phyloP scores from a whole-genome alignment of 441 rosid species.

The Viola pubescens region DNA sequence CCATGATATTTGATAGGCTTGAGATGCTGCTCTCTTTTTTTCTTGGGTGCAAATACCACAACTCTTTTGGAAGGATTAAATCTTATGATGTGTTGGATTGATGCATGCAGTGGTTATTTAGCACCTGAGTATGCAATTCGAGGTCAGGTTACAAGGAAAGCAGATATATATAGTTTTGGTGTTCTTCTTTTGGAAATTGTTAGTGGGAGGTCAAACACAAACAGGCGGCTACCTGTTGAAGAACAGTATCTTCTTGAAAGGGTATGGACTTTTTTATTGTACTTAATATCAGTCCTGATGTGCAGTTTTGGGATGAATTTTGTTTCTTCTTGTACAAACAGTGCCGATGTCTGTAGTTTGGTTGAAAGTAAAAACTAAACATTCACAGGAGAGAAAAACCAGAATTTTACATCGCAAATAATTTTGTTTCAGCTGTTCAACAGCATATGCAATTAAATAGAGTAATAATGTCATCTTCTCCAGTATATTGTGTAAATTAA shows the following conservation, averaged over 20 bases:
- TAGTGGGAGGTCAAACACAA: constrained; percentile 52
- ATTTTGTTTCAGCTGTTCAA: neutral
- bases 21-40: neutral
- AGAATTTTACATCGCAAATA: too few species aligned
- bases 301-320: too few species aligned
- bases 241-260: constrained; percentile 58
- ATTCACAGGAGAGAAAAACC: too few species aligned
- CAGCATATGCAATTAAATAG: neutral
- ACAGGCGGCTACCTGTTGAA: constrained; percentile 31
- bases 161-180: constrained; percentile 65
- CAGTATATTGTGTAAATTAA: neutral
- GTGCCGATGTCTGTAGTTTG: too few species aligned
- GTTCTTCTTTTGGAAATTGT: constrained; percentile 56
- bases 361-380: too few species aligned
- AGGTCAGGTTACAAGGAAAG: constrained; percentile 59
- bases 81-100: neutral
- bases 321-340: too few species aligned
- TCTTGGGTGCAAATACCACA: neutral
- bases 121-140: constrained; percentile 70
- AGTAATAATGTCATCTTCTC: neutral
- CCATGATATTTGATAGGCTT: constrained; percentile 1
- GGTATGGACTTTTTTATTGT: constrained; percentile 26
- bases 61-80: neutral
- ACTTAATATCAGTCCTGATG: neutral
- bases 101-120: constrained; percentile 44